Percentiles rank a stretch among this genome's conserved stretches.
These are phyloP conservation scores for Aspergillus sp. DNA, from an alignment of 2,329 filamentous ascomycete species.

Conservation along the genomic window DNA sequence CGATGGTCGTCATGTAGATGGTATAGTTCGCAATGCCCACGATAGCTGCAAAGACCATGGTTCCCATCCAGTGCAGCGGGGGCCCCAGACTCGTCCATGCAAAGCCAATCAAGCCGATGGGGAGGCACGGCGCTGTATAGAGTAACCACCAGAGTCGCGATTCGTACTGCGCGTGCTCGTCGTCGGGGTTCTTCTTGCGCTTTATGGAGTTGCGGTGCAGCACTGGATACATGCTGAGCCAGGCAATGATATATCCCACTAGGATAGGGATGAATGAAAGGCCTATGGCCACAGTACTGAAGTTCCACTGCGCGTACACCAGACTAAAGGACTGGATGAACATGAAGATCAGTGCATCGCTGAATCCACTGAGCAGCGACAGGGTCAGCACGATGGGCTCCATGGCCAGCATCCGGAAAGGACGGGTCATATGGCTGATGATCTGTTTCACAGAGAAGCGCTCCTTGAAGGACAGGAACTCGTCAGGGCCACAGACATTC, in stretches of 20 bases:
- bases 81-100: conserved; percentile 61
- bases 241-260: conserved; percentile 60
- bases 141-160: conserved; percentile 61
- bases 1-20: conserved; percentile 67
- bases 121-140: conserved; percentile 58
- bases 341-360: conserved; percentile 66
- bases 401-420: conserved; percentile 63
- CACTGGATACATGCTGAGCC: conserved; percentile 55
- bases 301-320: conserved; percentile 61
- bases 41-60: conserved; percentile 59
- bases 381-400: conserved; percentile 65
- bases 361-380: conserved; percentile 63
- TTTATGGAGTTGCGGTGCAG: conserved; percentile 53
- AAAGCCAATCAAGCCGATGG: conserved; percentile 63
- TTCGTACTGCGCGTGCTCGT: conserved; percentile 63
- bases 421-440: conserved; percentile 57
- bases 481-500: conserved; percentile 71
- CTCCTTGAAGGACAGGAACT: conserved; percentile 61
- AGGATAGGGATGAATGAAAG: conserved; percentile 58
- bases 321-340: conserved; percentile 63
- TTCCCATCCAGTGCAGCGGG: conserved; percentile 60
- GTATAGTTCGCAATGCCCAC: conserved; percentile 64
- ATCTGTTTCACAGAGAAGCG: conserved; percentile 61
- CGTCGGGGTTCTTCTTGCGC: conserved; percentile 46
- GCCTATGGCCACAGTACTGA: conserved; percentile 50